Percentiles rank a stretch among this genome's conserved stretches.
Evolutionary conservation across 208 protist species (phyloP).

Genomic region (Willaertia magna): DNA sequence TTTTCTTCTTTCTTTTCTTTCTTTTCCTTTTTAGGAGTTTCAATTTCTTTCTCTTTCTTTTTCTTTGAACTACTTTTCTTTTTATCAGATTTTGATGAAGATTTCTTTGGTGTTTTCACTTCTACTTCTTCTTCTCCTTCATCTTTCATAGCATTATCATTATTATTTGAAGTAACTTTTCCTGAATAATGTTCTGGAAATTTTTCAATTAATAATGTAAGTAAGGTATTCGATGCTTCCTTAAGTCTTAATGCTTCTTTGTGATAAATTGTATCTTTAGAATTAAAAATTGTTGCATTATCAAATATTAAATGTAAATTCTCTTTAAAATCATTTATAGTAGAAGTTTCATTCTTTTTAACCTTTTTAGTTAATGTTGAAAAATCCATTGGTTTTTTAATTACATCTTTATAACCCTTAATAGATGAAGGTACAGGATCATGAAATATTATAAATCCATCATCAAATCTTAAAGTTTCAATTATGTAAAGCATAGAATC

Average conservation of each 20-base stretch:
- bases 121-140: neutral
- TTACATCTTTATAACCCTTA: neutral
- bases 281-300: neutral
- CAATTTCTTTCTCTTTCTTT: neutral
- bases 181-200: no score
- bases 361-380: neutral
- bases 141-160: neutral
- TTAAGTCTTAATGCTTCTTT: neutral
- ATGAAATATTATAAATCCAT: neutral
- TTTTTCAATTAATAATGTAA: no score
- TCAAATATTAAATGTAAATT: neutral
- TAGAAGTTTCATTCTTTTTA: neutral
- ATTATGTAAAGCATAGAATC: neutral
- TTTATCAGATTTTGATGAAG: neutral
- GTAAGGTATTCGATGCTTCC: no score
- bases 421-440: neutral
- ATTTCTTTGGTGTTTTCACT: neutral
- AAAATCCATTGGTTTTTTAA: neutral
- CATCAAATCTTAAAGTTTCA: neutral
- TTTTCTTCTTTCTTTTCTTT: neutral
- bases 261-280: neutral
- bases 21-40: neutral
- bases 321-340: neutral
- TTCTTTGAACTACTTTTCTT: no score
- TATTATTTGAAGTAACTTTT: neutral